A percentile compares a stretch with the other conserved stretches of the same genome.
Conservation (phyloP, 352 stramenopile genomes). For the Phytopythium boreale region DNA sequence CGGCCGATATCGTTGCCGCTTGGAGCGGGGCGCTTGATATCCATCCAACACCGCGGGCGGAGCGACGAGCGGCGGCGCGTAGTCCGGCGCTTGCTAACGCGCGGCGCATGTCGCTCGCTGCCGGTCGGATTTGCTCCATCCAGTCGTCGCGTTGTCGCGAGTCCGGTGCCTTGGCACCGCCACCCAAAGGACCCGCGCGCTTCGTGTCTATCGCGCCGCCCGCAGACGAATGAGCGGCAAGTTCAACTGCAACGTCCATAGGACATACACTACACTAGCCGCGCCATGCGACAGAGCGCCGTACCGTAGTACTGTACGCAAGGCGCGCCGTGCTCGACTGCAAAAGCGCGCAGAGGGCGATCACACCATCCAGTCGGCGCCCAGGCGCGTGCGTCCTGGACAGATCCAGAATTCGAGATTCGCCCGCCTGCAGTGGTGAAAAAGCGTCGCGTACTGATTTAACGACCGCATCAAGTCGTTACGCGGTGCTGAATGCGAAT, state of each 20-base stretch:
- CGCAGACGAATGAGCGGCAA: neutral
- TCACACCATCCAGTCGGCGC: neutral
- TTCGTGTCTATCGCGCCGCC: constrained; percentile 3
- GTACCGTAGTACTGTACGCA: neutral
- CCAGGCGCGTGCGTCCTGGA: no score
- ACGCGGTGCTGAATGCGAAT: constrained; percentile 2
- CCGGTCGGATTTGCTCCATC: neutral
- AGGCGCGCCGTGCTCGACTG: no score
- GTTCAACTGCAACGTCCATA: neutral
- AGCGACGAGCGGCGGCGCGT: neutral
- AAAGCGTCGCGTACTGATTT: no score
- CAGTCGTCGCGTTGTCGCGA: neutral
- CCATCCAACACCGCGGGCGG: neutral
- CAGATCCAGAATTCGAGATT: no score
- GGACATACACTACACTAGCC: no score
- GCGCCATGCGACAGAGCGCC: neutral
- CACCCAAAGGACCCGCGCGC: neutral
- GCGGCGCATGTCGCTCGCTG: constrained; percentile 2
- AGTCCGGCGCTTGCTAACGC: neutral
- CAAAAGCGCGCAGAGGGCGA: neutral
- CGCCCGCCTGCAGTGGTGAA: no score
- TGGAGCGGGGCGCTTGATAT: neutral
- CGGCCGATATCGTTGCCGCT: neutral
- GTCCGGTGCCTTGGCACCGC: neutral
- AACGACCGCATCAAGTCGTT: no score